phyloP scores from a whole-genome alignment of 306 rosid genomes.

The Cucurbita pepo region DNA sequence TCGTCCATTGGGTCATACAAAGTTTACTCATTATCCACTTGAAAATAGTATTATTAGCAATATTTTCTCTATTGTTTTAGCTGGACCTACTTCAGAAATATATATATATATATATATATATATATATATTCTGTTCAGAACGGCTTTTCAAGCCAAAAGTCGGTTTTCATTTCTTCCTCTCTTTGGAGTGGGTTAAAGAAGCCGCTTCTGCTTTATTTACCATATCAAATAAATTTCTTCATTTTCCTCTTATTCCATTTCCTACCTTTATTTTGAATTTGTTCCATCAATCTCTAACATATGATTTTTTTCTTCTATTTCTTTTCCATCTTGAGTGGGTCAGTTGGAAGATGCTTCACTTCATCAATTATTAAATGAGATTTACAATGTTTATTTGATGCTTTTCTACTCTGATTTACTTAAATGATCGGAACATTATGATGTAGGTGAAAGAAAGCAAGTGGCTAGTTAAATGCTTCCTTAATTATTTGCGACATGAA shows the following conservation, averaged over 20 bases:
- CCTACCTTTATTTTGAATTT: neutral
- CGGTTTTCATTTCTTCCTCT: neutral
- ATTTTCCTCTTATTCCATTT: neutral
- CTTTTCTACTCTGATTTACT: neutral
- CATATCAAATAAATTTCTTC: neutral
- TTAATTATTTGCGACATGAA: conserved; percentile 86
- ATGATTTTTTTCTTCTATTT: neutral
- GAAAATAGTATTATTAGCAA: neutral
- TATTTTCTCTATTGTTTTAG: neutral
- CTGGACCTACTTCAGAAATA: neutral
- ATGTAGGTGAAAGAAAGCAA: conserved; percentile 97
- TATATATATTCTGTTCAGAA: neutral
- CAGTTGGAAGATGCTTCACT: neutral
- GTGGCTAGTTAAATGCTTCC: conserved; percentile 97
- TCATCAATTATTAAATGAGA: neutral
- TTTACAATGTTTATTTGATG: neutral
- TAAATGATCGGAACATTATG: conserved; percentile 5
- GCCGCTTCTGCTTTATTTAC: neutral
- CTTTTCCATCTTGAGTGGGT: neutral
- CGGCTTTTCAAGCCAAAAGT: neutral
- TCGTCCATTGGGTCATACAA: neutral
- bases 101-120: neutral
- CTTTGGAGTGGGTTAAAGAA: neutral
- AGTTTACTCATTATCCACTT: neutral
- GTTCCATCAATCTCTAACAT: neutral